Base-by-base conservation (phyloP, 2,329 filamentous ascomycete species). In the Trichophyton equinum region DNA sequence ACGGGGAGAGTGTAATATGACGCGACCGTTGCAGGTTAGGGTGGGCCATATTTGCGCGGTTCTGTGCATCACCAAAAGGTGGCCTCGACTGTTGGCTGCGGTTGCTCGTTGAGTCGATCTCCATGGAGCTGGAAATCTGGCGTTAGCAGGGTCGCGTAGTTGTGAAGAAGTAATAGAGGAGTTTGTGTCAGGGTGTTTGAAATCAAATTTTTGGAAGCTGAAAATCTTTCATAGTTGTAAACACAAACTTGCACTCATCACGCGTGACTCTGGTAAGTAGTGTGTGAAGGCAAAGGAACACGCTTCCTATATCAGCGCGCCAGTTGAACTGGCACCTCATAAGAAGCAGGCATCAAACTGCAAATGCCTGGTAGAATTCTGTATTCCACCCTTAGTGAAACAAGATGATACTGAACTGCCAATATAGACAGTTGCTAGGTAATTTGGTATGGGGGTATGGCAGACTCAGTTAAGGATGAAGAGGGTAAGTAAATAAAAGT, bases 21-120 rank as follows among this genome's bases (percentile, higher is more conserved):
- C 55, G 62, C 22, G 44, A n/a, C 57, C 56, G 58, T 33, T 58
- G 58, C 13, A 49, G 13, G n/a, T 44, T 56, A 7, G 33, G 15
- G 11, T 56, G 53, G 3, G 30, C 18, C 20, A 76, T 75, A 66
- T 81, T 81, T 65, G 78, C 71, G 64, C 79, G 76, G 63, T 77
- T 73, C 27, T 74, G 76, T 22, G 78, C 77, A 68, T 82, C 79
- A 38, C 73, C 73, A 51, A 82, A 71, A 49, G 79, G 79, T 46
- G 69, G 65, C 55, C 72, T 71, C 56, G 64, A 62, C 27, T 30
- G 57, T 4, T 5, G 38, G 38, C 40, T 30, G 33, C 27, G 20
- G 20, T 13, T 27, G 33, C 30, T 57, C 30, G 11, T 8, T 20
- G 11, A 30, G 13, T 53, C 22, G 6, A 11, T 7, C 22, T 53